Evolutionary conservation across 1,139 yeast species (phyloP).

Genomic region (Geotrichum fermentans): DNA sequence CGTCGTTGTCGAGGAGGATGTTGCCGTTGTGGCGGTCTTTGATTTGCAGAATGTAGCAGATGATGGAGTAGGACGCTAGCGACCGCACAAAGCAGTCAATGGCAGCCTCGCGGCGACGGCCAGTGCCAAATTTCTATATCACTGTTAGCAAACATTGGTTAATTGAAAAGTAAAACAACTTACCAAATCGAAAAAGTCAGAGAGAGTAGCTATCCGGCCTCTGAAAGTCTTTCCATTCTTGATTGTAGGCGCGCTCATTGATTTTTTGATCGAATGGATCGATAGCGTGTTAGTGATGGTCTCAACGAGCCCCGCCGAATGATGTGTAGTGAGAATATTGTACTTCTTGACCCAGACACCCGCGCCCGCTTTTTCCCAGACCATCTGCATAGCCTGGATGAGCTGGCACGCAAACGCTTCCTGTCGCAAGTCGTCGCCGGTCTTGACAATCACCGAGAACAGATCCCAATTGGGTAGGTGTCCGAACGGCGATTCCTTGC

Average conservation of each 20-base stretch:
- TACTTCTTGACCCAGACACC: conserved; percentile 87
- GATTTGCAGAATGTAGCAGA: conserved; percentile 82
- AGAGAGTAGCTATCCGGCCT: conserved; percentile 64
- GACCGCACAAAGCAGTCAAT: conserved; percentile 80
- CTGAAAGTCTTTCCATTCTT: conserved; percentile 59
- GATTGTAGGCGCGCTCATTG: conserved; percentile 71
- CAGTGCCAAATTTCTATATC: conserved; percentile 57
- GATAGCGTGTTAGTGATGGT: conserved; percentile 92
- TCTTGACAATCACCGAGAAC: conserved; percentile 90
- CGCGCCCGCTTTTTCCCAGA: conserved; percentile 66
- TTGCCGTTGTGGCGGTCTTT: conserved; percentile 97
- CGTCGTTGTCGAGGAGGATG: conserved; percentile 87
- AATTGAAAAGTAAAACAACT: no score
- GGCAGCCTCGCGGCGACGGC: conserved; percentile 51
- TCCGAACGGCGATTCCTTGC: conserved; percentile 72
- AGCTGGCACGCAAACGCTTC: conserved; percentile 97
- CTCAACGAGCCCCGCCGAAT: conserved; percentile 86
- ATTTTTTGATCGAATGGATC: conserved; percentile 87
- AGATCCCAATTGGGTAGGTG: conserved; percentile 89
- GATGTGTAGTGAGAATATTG: conserved; percentile 87
- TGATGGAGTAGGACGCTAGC: conserved; percentile 83
- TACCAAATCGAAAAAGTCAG: conserved; percentile 60
- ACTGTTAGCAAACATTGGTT: neutral
- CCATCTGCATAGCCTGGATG: conserved; percentile 75
- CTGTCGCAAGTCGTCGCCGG: conserved; percentile 92